Conservation (phyloP, 2,329 filamentous ascomycete genomes). For the Botrytis deweyae region DNA sequence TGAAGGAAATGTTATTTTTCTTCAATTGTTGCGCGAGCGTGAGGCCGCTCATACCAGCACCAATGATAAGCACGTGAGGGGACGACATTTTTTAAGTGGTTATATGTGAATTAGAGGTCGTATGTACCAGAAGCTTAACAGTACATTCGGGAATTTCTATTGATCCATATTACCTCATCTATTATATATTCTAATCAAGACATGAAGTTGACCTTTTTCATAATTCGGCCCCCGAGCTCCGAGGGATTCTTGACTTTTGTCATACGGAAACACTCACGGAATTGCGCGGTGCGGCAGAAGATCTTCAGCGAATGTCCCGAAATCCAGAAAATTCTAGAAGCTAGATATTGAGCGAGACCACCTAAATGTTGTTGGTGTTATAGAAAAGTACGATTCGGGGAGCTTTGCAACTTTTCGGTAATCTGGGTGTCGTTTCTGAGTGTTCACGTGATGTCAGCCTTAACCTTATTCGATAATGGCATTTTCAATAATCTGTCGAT, state of each 20-base stretch:
- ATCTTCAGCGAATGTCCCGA: neutral
- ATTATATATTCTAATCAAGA: neutral
- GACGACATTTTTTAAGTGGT: neutral
- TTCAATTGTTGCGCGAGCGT: neutral
- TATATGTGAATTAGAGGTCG: neutral
- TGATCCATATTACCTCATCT: neutral
- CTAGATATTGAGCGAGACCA: neutral
- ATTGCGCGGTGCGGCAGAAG: neutral
- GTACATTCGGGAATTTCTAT: neutral
- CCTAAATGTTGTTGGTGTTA: neutral
- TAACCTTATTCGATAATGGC: neutral
- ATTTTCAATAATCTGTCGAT: neutral
- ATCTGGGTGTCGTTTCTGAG: neutral
- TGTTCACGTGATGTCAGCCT: neutral
- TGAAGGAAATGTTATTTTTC: neutral
- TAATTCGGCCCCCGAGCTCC: neutral
- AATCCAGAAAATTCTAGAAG: neutral
- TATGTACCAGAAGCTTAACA: neutral
- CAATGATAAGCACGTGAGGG: conserved; percentile 34
- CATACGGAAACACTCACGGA: neutral
- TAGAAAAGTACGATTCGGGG: neutral
- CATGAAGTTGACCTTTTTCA: neutral
- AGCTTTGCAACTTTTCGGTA: neutral
- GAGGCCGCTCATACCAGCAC: conserved; percentile 19
- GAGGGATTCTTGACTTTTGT: neutral